A percentile compares a stretch with the other conserved stretches of the same genome.
phyloP scores from a whole-genome alignment of 441 rosid genomes.

The Arabidopsis lyrata region DNA sequence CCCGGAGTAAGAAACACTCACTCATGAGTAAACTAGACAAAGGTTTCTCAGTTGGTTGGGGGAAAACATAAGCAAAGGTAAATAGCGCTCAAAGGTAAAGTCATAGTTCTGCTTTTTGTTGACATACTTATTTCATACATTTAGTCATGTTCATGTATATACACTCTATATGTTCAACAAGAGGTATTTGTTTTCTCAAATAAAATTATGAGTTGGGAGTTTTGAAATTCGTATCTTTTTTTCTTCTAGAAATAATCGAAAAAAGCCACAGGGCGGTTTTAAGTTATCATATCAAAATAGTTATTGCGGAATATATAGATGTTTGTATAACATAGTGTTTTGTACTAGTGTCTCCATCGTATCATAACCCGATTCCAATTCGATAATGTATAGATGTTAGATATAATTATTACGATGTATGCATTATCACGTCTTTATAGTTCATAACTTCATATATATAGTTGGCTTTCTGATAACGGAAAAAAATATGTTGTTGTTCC shows the following conservation, averaged over 20 bases:
- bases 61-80: slow-evolving; percentile 30
- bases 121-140: slow-evolving; percentile 34
- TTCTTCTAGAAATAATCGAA: background rate
- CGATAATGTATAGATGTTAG: background rate
- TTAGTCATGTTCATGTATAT: slow-evolving; percentile 16
- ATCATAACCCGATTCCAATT: background rate
- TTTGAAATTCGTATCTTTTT: background rate
- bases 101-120: slow-evolving; percentile 25
- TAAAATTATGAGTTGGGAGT: slow-evolving; percentile 6
- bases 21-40: slow-evolving; percentile 26
- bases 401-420: background rate
- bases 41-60: slow-evolving; percentile 21
- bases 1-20: slow-evolving; percentile 10
- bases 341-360: background rate
- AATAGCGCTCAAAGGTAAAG: slow-evolving; percentile 20
- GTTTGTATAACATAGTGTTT: background rate
- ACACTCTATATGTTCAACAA: slow-evolving; percentile 3
- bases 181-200: background rate
- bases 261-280: background rate
- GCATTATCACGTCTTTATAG: background rate
- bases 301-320: background rate
- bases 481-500: background rate
- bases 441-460: background rate
- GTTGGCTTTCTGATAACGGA: background rate
- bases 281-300: background rate